Evolutionary conservation across 2,329 filamentous ascomycete genomes (phyloP), one percentile per base, ranked within the genome.

Genomic region (Magnaporthales sp.): DNA sequence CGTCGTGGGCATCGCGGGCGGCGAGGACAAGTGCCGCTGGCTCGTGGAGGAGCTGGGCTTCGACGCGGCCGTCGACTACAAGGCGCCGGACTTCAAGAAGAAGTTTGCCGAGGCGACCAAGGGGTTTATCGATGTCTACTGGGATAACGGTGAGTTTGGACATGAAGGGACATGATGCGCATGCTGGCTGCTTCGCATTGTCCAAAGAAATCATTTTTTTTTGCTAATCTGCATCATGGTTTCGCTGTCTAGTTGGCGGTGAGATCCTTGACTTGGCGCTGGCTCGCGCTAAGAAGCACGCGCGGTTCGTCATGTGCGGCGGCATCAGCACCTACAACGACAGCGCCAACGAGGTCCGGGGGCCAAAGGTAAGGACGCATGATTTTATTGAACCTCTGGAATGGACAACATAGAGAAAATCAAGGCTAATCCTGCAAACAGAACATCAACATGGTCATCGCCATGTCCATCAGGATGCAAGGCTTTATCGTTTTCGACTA

Each of bases 401-500:
- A 60, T 19, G 24, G 4, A 27, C 5, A 10, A 26, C 24, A 8
- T 6, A 62, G 2, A 51, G 11, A 60, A 6, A 60, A 60, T 1
- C 22, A 27, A 29, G 11, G 11, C 65, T 69, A 38, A 74, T 51
- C 69, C 30, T 24, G 7, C 4, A 60, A 38, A 69, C 9, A 76
- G 56, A 71, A 77, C 71, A 68, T 76, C 11, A 67, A 67, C 66
- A 67, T 72, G 11, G 70, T 77, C 27, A 69, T 71, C 8, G 62
- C 67, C 6, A 71, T 81, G 77, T 84, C 86, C 73, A 82, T 84
- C 72, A 71, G 70, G 65, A 86, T 91, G 81, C 83, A 89, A 77
- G 89, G 89, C 1, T 92, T 93, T 77, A 88, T 93, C 69, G 84
- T 90, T 67, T 85, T 91, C 66, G 90, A 93, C 75, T 91, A 84